phyloP scores from a whole-genome alignment of 2,329 filamentous ascomycete species.

The Didymella exigua region DNA sequence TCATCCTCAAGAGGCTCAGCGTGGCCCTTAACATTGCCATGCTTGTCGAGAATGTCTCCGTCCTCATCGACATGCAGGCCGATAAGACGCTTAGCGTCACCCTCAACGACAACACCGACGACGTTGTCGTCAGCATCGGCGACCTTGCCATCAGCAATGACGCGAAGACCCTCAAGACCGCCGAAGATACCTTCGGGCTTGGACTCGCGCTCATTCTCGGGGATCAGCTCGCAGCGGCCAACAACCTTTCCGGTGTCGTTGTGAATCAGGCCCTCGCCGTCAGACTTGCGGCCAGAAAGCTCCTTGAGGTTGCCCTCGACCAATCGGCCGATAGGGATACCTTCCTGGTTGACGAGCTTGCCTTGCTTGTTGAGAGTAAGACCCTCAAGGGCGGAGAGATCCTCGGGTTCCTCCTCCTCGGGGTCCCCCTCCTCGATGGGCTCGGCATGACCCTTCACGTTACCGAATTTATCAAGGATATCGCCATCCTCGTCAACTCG shows the following conservation, averaged over 20 bases:
- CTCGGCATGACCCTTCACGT: conserved; percentile 65
- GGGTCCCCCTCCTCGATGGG: conserved; percentile 56
- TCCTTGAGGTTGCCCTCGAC: conserved; percentile 69
- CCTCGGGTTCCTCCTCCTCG: conserved; percentile 47
- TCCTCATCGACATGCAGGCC: conserved; percentile 66
- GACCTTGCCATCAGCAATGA: conserved; percentile 55
- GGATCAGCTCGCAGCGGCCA: conserved; percentile 70
- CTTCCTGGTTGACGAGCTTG: conserved; percentile 57
- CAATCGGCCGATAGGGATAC: conserved; percentile 63
- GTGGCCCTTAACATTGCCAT: conserved; percentile 65
- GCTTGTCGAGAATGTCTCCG: conserved; percentile 66
- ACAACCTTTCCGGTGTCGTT: conserved; percentile 74
- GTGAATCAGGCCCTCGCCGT: conserved; percentile 73
- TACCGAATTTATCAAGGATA: conserved; percentile 66
- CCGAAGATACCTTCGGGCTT: conserved; percentile 59
- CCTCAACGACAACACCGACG: conserved; percentile 61
- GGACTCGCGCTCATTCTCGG: conserved; percentile 65
- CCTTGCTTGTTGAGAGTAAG: conserved; percentile 58
- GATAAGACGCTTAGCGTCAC: conserved; percentile 64
- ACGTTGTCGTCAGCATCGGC: conserved; percentile 58
- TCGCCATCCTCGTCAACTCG: conserved; percentile 68
- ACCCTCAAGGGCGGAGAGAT: conserved; percentile 55
- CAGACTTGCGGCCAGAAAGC: conserved; percentile 71
- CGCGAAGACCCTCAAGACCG: conserved; percentile 56
- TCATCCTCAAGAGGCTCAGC: conserved; percentile 60